Evolutionary conservation across 768 basidiomycete genomes (phyloP), one percentile per base, ranked within the genome.

Genomic region (Hysterangium stoloniferum): DNA sequence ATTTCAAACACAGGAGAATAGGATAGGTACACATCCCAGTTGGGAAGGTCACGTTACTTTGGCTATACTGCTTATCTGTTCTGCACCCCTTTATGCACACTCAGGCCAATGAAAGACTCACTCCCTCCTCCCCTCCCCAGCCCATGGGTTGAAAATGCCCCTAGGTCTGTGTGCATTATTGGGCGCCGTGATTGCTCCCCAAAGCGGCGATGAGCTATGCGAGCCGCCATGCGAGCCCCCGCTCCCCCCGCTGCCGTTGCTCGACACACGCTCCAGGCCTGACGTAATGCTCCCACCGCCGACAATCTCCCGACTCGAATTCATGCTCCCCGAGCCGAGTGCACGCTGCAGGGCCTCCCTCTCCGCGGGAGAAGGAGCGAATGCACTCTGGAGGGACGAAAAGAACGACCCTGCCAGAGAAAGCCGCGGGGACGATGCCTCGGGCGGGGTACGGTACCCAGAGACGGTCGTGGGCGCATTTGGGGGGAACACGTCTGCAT

Each of bases 281-380:
- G n/a, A n/a, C n/a, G n/a, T n/a, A n/a, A n/a, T n/a, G n/a, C n/a
- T n/a, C n/a, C n/a, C n/a, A n/a, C n/a, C n/a, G n/a, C n/a, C n/a
- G n/a, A n/a, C n/a, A n/a, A n/a, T n/a, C n/a, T n/a, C n/a, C n/a
- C n/a, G n/a, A n/a, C n/a, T n/a, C n/a, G n/a, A n/a, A n/a, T n/a
- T n/a, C n/a, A n/a, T n/a, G n/a, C n/a, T n/a, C n/a, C n/a, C n/a
- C n/a, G n/a, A n/a, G 5, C 84, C 82, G 12, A 91, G 66, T n/a
- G 78, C 85, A 46, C 87, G 82, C 57, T 86, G 81, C 28, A 93
- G 74, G 45, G 76, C 88, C 66, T 89, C 84, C 36, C 89, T 85
- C 72, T 93, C 89, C 55, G 82, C 87, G 48, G 83, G 85, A 55
- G 88, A 91, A 28, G 88, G 89, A 31, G 86, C 88, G 64, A 93